phyloP scores from a whole-genome alignment of 768 basidiomycete genomes.

The Mycena venus region DNA sequence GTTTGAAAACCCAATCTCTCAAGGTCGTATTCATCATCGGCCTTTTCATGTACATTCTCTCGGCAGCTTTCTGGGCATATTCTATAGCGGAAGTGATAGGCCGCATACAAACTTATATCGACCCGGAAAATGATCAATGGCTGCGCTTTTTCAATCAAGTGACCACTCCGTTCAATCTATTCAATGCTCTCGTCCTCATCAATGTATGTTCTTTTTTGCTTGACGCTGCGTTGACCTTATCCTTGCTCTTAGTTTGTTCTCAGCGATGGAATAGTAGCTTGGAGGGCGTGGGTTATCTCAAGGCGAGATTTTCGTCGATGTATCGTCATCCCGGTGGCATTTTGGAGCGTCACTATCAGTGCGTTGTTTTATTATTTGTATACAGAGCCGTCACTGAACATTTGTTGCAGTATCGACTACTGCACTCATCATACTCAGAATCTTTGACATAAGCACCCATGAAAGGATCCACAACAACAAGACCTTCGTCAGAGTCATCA shows the following conservation, averaged over 20 bases:
- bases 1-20: conserved; percentile 4
- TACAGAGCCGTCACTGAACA: background rate
- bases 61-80: conserved; percentile 18
- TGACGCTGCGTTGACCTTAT: background rate
- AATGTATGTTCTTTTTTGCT: conserved; percentile 18
- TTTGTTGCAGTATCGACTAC: conserved; percentile 6
- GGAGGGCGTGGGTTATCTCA: conserved; percentile 24
- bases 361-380: background rate
- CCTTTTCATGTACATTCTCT: conserved; percentile 24
- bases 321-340: conserved; percentile 10
- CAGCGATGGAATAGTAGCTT: conserved; percentile 25
- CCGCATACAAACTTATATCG: conserved; percentile 18
- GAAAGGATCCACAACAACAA: background rate
- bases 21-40: conserved; percentile 16
- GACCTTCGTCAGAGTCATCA: background rate
- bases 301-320: conserved; percentile 10
- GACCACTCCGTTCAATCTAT: background rate
- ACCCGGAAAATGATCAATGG: background rate
- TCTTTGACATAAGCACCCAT: conserved; percentile 10
- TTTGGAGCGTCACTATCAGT: conserved; percentile 15
- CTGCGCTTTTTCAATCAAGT: background rate
- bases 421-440: conserved; percentile 17
- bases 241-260: conserved; percentile 16
- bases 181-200: conserved; percentile 21
- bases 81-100: conserved; percentile 10